These are phyloP conservation scores for Hysterium pulicare DNA, from an alignment of 2,329 filamentous ascomycete genomes.

Conservation along the genomic window DNA sequence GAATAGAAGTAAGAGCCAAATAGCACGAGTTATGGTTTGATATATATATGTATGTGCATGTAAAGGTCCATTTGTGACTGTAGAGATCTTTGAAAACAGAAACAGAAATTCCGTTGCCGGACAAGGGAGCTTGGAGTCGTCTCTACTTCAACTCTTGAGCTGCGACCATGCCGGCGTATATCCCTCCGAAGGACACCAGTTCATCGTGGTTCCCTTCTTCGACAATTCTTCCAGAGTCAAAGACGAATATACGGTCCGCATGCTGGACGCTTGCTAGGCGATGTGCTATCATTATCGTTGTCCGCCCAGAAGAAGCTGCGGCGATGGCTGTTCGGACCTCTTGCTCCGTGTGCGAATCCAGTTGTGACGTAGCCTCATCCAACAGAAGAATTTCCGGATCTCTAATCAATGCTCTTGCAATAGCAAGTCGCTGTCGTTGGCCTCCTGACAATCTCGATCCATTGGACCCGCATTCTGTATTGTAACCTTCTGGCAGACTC, in stretches of 20 bases:
- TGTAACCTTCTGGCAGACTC: constrained; percentile 46
- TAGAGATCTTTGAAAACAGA: too few relatives aligned
- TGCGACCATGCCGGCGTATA: constrained; percentile 36
- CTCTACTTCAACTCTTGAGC: constrained; percentile 36
- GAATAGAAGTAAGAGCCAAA: too few relatives aligned
- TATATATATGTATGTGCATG: too few relatives aligned
- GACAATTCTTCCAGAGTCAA: constrained; percentile 62
- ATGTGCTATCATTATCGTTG: constrained; percentile 76
- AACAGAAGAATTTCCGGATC: constrained; percentile 46
- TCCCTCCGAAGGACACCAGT: constrained; percentile 37
- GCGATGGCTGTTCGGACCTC: constrained; percentile 42
- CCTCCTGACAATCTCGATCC: constrained; percentile 45
- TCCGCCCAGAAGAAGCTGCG: constrained; percentile 42
- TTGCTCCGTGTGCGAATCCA: constrained; percentile 45
- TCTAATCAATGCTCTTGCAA: constrained; percentile 46
- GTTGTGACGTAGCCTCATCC: constrained; percentile 46
- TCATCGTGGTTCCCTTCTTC: constrained; percentile 60
- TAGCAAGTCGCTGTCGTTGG: constrained; percentile 45
- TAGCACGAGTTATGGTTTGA: too few relatives aligned
- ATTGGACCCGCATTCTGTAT: constrained; percentile 43
- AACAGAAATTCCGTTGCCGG: too few relatives aligned
- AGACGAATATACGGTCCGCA: constrained; percentile 75
- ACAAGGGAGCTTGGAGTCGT: too few relatives aligned
- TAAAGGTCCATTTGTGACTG: too few relatives aligned
- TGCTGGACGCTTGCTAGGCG: constrained; percentile 74